A percentile compares a stretch with the other conserved stretches of the same genome.
Evolutionary conservation across 495 filamentous ascomycete species (phyloP).

Genomic region (Xylaria cubensis): DNA sequence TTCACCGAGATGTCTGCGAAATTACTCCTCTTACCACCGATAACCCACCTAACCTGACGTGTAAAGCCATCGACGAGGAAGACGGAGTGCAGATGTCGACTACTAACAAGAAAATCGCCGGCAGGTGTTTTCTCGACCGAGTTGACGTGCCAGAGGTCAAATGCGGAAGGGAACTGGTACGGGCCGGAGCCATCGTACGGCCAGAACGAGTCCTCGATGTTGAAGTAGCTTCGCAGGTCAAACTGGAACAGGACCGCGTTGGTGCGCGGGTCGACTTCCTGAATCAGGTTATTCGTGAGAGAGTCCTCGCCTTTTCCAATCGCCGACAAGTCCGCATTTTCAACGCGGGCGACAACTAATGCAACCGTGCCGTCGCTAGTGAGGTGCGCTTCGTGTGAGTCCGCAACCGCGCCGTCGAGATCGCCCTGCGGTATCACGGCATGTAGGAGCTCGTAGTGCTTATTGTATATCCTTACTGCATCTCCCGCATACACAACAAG

Average conservation of each 20-base stretch:
- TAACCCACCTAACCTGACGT: constrained; percentile 50
- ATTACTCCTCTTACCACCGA: constrained; percentile 51
- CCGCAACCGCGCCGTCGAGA: background rate
- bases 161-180: constrained; percentile 23
- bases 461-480: constrained; percentile 22
- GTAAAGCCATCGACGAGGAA: constrained; percentile 46
- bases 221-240: constrained; percentile 45
- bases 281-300: constrained; percentile 28
- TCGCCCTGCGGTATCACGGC: constrained; percentile 17
- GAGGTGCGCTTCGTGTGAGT: constrained; percentile 28
- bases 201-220: constrained; percentile 27
- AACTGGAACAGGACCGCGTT: constrained; percentile 43
- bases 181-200: constrained; percentile 19
- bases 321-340: constrained; percentile 15
- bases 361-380: constrained; percentile 23
- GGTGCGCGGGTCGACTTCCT: constrained; percentile 30
- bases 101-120: constrained; percentile 53
- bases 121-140: constrained; percentile 41
- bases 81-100: constrained; percentile 47
- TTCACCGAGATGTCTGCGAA: constrained; percentile 53
- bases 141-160: constrained; percentile 53
- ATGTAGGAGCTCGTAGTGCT: constrained; percentile 29
- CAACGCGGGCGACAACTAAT: constrained; percentile 14
- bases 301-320: constrained; percentile 24
- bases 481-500: constrained; percentile 16